These are phyloP conservation scores for Ligustrum vulgare DNA, from an alignment of 257 asterid genomes.

Conservation along the genomic window DNA sequence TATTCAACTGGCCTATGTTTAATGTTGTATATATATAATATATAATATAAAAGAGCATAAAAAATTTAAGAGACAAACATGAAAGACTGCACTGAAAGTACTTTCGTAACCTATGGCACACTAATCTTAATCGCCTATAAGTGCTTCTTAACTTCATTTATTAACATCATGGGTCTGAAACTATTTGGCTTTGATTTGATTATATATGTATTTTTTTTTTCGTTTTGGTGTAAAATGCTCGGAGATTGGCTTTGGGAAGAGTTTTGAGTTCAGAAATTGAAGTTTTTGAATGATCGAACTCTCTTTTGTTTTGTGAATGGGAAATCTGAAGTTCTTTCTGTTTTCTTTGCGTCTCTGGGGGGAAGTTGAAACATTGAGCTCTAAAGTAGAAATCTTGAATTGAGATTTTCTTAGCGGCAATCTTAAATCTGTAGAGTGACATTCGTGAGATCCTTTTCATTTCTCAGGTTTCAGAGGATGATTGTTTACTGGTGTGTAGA, in stretches of 20 bases:
- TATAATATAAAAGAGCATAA: too few relatives aligned
- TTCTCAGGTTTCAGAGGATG: conserved; percentile 38
- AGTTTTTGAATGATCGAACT: conserved; percentile 2
- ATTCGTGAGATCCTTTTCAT: conserved; percentile 18
- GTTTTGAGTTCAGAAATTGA: not conserved
- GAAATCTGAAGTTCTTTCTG: not conserved
- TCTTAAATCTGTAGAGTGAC: conserved; percentile 14
- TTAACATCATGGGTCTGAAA: too few relatives aligned
- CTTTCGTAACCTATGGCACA: too few relatives aligned
- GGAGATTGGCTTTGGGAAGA: not conserved
- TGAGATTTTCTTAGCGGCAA: not conserved
- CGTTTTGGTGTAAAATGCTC: not conserved
- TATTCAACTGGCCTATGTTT: too few relatives aligned
- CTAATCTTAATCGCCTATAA: too few relatives aligned
- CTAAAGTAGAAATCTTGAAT: not conserved
- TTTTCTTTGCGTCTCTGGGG: not conserved
- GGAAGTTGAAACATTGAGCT: conserved; percentile 2
- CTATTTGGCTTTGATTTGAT: too few relatives aligned
- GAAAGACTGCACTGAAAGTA: too few relatives aligned
- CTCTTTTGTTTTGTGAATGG: not conserved
- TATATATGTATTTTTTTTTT: too few relatives aligned
- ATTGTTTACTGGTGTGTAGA: conserved; percentile 23
- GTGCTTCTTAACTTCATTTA: too few relatives aligned
- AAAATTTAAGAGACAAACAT: too few relatives aligned
- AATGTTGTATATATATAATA: too few relatives aligned